These are phyloP conservation scores for Thuidium tamariscinum DNA, from an alignment of 225 moss, liverwort and hornwort genomes.

Conservation along the genomic window DNA sequence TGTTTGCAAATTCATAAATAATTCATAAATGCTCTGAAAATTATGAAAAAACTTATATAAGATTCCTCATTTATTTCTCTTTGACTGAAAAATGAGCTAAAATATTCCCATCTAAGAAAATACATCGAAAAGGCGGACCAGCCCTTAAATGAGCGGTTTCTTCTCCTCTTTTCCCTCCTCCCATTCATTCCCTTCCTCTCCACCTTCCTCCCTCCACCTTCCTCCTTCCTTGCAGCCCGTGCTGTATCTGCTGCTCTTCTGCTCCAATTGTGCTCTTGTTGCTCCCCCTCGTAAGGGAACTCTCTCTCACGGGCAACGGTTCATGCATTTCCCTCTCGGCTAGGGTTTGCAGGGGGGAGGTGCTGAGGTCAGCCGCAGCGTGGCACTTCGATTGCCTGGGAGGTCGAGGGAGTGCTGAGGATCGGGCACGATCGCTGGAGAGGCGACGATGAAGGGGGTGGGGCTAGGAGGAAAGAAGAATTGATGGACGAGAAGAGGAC, in stretches of 20 bases:
- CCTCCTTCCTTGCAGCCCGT: background rate
- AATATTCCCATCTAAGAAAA: too few relatives aligned
- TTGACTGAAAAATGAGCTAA: too few relatives aligned
- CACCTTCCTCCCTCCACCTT: background rate
- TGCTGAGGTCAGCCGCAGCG: background rate
- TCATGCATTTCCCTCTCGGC: background rate
- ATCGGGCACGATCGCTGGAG: background rate
- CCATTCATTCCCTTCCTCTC: too few relatives aligned
- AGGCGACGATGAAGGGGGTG: background rate
- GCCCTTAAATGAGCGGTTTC: too few relatives aligned
- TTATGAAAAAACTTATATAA: too few relatives aligned
- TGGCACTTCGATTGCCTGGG: background rate
- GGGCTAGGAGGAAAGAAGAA: background rate
- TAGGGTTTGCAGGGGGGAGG: background rate
- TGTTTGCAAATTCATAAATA: too few relatives aligned
- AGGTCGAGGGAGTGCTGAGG: background rate
- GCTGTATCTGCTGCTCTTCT: background rate
- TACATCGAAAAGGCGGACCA: too few relatives aligned
- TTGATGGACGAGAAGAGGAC: too few relatives aligned
- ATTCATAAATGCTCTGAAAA: too few relatives aligned
- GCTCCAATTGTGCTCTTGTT: too few relatives aligned
- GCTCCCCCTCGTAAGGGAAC: background rate
- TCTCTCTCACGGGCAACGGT: background rate
- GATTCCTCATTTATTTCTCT: too few relatives aligned
- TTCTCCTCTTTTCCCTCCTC: too few relatives aligned